Percentiles rank a stretch among this genome's conserved stretches.
These are phyloP conservation scores for Epichloe sp. DNA, from an alignment of 2,329 filamentous ascomycete species.

Conservation along the genomic window DNA sequence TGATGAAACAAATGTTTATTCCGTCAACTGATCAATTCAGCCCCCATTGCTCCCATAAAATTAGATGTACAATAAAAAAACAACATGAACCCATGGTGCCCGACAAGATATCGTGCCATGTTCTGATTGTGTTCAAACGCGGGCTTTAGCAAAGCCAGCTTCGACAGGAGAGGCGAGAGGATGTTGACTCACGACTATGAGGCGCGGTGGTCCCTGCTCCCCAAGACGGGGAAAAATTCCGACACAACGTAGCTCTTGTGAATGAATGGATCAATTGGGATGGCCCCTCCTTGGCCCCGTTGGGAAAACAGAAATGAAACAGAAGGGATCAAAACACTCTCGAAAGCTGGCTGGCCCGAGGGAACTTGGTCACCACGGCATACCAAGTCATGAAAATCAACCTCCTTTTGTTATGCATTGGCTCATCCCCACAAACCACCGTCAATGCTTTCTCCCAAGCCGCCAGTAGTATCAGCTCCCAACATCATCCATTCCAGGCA, in stretches of 20 bases:
- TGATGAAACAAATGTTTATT: slow-evolving; percentile 8
- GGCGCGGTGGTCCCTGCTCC: not conserved
- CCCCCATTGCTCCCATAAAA: slow-evolving; percentile 8
- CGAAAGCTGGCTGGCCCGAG: not conserved
- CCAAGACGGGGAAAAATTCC: too few relatives aligned
- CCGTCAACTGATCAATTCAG: slow-evolving; percentile 6
- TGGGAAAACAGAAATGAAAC: too few relatives aligned
- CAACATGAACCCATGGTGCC: slow-evolving; percentile 1
- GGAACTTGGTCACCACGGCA: not conserved
- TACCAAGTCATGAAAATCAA: slow-evolving; percentile 7
- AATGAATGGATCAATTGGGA: too few relatives aligned
- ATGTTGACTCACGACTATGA: too few relatives aligned
- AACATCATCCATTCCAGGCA: not conserved
- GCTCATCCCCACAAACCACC: slow-evolving; percentile 3
- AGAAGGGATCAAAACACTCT: not conserved
- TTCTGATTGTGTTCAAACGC: not conserved
- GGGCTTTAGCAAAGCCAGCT: not conserved
- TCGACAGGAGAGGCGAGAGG: not conserved
- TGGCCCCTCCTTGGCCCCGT: too few relatives aligned
- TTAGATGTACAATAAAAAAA: slow-evolving; percentile 15
- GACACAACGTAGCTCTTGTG: too few relatives aligned
- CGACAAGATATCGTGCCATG: not conserved
- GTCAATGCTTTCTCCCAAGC: not conserved
- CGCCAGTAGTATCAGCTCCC: not conserved
- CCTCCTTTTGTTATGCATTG: not conserved